Evolutionary conservation across 768 basidiomycete species (phyloP), one percentile per base, ranked within the genome.

Genomic region (Cystofilobasidium macerans): DNA sequence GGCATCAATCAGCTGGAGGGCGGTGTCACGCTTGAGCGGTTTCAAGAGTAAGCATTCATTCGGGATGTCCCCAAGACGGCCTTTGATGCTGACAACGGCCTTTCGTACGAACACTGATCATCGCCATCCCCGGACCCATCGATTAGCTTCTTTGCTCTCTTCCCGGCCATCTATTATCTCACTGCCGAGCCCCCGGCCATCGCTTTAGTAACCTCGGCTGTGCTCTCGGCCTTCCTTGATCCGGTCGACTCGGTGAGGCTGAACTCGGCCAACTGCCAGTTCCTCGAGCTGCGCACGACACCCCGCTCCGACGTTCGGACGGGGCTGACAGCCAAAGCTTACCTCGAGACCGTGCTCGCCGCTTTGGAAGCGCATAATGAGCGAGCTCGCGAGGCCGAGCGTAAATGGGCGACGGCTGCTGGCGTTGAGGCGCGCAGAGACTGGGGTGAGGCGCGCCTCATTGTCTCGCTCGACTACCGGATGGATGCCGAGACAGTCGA

Each of bases 281-380:
- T 89, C 72, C 78, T 92, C 38, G 89, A 91, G 72, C 80, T 91
- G n/a, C 83, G 89, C n/a, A 84, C 84, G 13, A 89, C 86, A 0
- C 89, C 88, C 0, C 80, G 84, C 51, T 77, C 72, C 72, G 86
- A 58, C 56, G 4, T 3, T 7, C 38, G 83, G 0, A 64, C 73
- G 0, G 69, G 78, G 6, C 87, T 89, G 85, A 79, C 78, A 9
- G 78, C 84, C 12, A 75, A 79, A 65, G 73, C 78, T 48, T 92
- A 91, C 73, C 75, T 91, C 28, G 77, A 79, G 43, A 78, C 82
- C 0, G 86, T 92, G 0, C 78, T 91, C 18, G 79, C 77, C 13
- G 85, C 86, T 72, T 73, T 88, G 26, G 84, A 85, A 64, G 74
- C 71, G n/a, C 88, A 84, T 71, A 77, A 78, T 0, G 54, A 72